Conservation (phyloP, 805 yeast genomes). For the Ogataea angusta region DNA sequence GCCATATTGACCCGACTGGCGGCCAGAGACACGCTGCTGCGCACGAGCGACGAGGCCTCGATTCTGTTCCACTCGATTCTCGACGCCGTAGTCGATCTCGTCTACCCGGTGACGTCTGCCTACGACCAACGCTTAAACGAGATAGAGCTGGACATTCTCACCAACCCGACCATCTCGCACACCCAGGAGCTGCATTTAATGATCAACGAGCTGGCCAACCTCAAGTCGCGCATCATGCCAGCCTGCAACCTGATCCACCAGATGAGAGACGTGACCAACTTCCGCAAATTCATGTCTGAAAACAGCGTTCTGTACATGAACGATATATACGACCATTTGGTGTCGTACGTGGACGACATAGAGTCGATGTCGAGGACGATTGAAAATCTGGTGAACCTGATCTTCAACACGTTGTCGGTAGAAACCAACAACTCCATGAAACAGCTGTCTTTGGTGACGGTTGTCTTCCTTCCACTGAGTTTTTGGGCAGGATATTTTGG, state of each 20-base stretch:
- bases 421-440: conserved; percentile 54
- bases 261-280: conserved; percentile 38
- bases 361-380: conserved; percentile 52
- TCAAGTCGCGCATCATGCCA: conserved; percentile 47
- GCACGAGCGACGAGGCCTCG: conserved; percentile 51
- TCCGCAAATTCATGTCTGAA: conserved; percentile 35
- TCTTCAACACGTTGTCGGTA: conserved; percentile 56
- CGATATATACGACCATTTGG: conserved; percentile 56
- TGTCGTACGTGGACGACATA: conserved; percentile 50
- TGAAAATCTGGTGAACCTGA: conserved; percentile 47
- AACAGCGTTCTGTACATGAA: conserved; percentile 45
- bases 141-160: conserved; percentile 49
- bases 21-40: conserved; percentile 43
- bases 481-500: conserved; percentile 64
- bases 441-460: conserved; percentile 52
- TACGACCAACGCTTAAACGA: conserved; percentile 46
- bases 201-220: conserved; percentile 48
- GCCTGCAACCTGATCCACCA: conserved; percentile 45
- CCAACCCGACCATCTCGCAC: conserved; percentile 47
- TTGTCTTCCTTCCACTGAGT: conserved; percentile 54
- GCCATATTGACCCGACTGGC: conserved; percentile 49
- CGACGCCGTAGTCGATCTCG: conserved; percentile 52
- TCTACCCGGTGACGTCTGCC: conserved; percentile 51
- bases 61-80: conserved; percentile 51
- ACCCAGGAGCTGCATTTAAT: conserved; percentile 52